Evolutionary conservation across 345 rosid genomes (phyloP).

Genomic region (Citrus unshiu): DNA sequence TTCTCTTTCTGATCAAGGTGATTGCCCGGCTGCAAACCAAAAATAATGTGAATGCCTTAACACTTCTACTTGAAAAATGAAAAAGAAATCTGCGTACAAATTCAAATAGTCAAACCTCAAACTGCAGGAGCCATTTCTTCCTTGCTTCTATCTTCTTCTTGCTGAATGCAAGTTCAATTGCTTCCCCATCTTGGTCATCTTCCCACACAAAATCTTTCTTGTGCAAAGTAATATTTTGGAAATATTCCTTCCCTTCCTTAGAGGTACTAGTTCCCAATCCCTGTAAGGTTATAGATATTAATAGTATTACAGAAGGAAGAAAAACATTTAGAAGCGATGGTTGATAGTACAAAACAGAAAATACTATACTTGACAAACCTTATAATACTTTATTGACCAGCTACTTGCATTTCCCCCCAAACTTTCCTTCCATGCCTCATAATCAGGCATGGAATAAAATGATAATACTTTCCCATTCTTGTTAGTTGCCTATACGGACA

Average conservation of each 20-base stretch:
- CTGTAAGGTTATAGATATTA: constrained; percentile 26
- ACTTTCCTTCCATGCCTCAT: constrained; percentile 81
- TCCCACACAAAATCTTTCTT: constrained; percentile 86
- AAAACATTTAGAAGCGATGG: neutral
- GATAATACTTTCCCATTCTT: constrained; percentile 42
- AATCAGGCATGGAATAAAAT: constrained; percentile 95
- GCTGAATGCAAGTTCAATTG: constrained; percentile 97
- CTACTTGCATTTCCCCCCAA: constrained; percentile 57
- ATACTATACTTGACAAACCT: constrained; percentile 46
- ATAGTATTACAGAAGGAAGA: neutral
- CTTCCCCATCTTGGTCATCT: constrained; percentile 78
- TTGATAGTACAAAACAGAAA: neutral
- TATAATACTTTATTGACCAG: constrained; percentile 92
- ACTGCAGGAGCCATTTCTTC: constrained; percentile 87
- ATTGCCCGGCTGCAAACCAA: constrained; percentile 75
- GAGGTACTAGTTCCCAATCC: constrained; percentile 94
- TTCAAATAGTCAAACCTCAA: constrained; percentile 44
- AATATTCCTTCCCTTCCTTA: constrained; percentile 78
- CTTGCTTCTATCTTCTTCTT: constrained; percentile 96
- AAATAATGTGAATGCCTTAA: neutral
- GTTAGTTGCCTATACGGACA: constrained; percentile 57
- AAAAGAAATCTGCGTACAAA: neutral
- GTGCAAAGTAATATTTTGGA: constrained; percentile 50
- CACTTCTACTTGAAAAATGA: neutral
- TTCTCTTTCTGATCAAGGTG: constrained; percentile 71